Base-by-base conservation (phyloP, 192 early-diverging fungal species). In the Paraglomus brasilianum region DNA sequence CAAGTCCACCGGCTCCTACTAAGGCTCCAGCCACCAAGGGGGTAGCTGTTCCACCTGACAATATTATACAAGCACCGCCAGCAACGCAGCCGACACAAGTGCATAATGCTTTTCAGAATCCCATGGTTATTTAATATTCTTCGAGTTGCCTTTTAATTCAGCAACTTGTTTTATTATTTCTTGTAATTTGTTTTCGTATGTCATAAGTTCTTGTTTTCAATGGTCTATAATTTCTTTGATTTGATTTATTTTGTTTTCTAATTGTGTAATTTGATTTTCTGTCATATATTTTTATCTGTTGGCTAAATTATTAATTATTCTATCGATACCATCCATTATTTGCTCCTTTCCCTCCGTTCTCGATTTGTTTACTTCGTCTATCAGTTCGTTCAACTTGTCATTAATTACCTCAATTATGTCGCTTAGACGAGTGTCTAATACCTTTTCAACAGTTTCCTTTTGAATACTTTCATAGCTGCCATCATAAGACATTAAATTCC, bases 171-270 rank as follows among this genome's bases (percentile, higher is more conserved):
- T 60, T 42, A 6, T 60, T 10, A 60, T 42, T 60, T 39, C 6
- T 60, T 36, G 2, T 42, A 60, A 15, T 60, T 3, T 60, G 4
- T 60, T 60, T 60, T 60, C 38, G 58, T 60, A 43, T 11, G 17
- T 8, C 39, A 43, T 43, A 13, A 60, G n/a, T 60, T 60, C 58
- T 60, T 60, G 39, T 60, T 60, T 41, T 39, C 41, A 43, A n/a
- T 60, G 40, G 21, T 42, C 44, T 10, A 60, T 60, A 60, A 41
- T 17, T 2, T 9, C 14, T 60, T 60, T 38, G 6, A 43, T 60
- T 40, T 60, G 17, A 17, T 41, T 13, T 60, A 60, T 60, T 60
- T 43, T 60, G 4, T 1, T 60, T 60, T 60, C 58, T 60, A 60
- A 42, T 39, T 60, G 7, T 42, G 24, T 41, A 14, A 60, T 60